phyloP scores from a whole-genome alignment of 2,329 filamentous ascomycete species.

The Beauveria varroae region DNA sequence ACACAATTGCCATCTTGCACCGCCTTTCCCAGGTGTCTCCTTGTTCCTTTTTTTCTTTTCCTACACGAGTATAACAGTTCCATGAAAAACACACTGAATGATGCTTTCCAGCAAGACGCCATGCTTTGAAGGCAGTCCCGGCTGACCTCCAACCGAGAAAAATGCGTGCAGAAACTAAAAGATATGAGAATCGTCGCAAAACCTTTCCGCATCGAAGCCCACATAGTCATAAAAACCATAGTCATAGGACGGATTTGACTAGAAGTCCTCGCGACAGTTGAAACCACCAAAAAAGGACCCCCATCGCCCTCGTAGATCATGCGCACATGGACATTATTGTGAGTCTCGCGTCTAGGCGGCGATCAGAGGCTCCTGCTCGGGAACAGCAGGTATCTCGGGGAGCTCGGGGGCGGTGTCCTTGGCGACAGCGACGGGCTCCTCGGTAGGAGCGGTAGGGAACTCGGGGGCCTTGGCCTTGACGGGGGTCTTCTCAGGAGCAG shows the following conservation, averaged over 20 bases:
- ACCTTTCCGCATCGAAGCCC: slow-evolving; percentile 8
- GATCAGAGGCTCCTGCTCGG: slow-evolving; percentile 21
- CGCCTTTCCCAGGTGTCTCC: not conserved
- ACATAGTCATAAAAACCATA: slow-evolving; percentile 11
- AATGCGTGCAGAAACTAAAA: slow-evolving; percentile 10
- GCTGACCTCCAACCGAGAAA: slow-evolving; percentile 9
- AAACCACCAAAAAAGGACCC: not conserved
- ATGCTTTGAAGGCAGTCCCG: slow-evolving; percentile 11
- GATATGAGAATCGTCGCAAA: slow-evolving; percentile 7
- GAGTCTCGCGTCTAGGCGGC: slow-evolving; percentile 14
- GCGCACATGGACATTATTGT: slow-evolving; percentile 11
- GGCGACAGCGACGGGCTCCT: slow-evolving; percentile 23
- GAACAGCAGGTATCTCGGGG: slow-evolving; percentile 19
- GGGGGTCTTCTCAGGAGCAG: slow-evolving; percentile 18
- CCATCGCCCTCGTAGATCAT: slow-evolving; percentile 5
- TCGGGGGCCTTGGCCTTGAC: slow-evolving; percentile 22
- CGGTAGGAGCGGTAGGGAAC: slow-evolving; percentile 30
- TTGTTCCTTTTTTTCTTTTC: slow-evolving; percentile 8
- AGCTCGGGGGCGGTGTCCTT: slow-evolving; percentile 16
- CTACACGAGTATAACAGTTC: slow-evolving; percentile 9
- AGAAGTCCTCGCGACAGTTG: not conserved
- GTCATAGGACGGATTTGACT: slow-evolving; percentile 8
- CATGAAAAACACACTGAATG: slow-evolving; percentile 9
- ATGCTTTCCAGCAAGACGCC: slow-evolving; percentile 11
- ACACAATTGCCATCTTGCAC: slow-evolving; percentile 6